Evolutionary conservation across 495 filamentous ascomycete genomes (phyloP).

Genomic region (Aspergillus heteromorphus): DNA sequence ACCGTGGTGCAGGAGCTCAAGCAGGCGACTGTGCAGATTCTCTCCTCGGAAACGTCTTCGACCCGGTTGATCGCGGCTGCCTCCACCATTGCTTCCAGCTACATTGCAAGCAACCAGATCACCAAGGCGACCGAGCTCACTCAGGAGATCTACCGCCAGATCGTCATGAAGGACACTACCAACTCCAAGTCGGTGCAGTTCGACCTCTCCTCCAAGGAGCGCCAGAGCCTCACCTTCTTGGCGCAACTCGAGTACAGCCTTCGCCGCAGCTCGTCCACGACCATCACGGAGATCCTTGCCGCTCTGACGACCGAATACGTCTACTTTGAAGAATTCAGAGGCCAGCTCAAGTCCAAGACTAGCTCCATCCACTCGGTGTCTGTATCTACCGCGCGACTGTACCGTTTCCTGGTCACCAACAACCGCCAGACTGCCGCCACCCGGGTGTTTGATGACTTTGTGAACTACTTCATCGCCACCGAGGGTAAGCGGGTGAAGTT

Average conservation of each 20-base stretch:
- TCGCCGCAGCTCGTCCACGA: constrained; percentile 17
- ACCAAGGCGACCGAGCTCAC: constrained; percentile 28
- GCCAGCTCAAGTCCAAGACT: constrained; percentile 22
- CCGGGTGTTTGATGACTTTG: constrained; percentile 23
- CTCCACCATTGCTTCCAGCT: constrained; percentile 28
- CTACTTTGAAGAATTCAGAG: constrained; percentile 38
- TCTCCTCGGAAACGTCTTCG: constrained; percentile 28
- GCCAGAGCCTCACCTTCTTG: constrained; percentile 36
- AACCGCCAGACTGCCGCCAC: constrained; percentile 22
- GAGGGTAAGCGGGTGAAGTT: constrained; percentile 32
- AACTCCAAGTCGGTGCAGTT: constrained; percentile 20
- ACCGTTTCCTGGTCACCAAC: constrained; percentile 28
- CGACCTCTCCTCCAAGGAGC: constrained; percentile 30
- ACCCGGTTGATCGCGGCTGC: constrained; percentile 27
- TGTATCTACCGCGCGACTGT: constrained; percentile 28
- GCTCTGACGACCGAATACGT: constrained; percentile 34
- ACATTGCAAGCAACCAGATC: constrained; percentile 27
- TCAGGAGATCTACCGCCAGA: constrained; percentile 38
- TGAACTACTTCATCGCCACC: constrained; percentile 26
- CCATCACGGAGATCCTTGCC: constrained; percentile 32
- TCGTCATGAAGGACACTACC: constrained; percentile 17
- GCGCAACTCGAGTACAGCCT: constrained; percentile 36
- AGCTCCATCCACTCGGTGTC: constrained; percentile 24
- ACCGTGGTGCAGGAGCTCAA: constrained; percentile 27
- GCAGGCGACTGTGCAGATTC: constrained; percentile 32